Conservation (phyloP, 2,329 filamentous ascomycete genomes). For the Microdochium paspali region DNA sequence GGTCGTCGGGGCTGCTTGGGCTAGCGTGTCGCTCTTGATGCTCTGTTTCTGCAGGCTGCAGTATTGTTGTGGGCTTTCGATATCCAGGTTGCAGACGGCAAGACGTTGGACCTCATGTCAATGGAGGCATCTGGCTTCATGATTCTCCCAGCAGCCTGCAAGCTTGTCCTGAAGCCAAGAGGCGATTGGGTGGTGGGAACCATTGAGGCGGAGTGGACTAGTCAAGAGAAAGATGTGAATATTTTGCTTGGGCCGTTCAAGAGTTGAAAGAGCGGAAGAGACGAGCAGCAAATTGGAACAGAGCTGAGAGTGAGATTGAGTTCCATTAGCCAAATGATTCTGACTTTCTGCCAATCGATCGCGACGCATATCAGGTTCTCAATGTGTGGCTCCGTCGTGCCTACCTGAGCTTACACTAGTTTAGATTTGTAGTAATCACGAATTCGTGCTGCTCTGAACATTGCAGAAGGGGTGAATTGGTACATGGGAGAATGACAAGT, state of each 20-base stretch:
- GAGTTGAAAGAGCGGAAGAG: no score
- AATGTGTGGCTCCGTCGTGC: no score
- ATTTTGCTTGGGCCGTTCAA: background rate
- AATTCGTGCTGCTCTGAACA: no score
- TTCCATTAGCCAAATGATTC: no score
- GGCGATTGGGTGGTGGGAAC: background rate
- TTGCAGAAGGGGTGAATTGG: no score
- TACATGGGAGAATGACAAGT: no score
- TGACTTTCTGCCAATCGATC: no score
- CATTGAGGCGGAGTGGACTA: background rate
- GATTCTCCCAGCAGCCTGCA: background rate
- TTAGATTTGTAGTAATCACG: no score
- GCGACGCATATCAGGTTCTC: no score
- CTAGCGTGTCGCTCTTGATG: slow-evolving; percentile 31
- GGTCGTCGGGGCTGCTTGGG: slow-evolving; percentile 27
- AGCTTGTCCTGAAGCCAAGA: background rate
- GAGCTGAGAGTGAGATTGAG: no score
- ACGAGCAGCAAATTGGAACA: no score
- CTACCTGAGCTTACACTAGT: no score
- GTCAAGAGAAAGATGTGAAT: background rate
- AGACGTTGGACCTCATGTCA: background rate
- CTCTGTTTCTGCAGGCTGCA: slow-evolving; percentile 33
- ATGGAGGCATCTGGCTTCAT: slow-evolving; percentile 1
- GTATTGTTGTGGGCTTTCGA: slow-evolving; percentile 35
- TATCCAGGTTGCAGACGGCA: slow-evolving; percentile 12